A percentile compares a stretch with the other conserved stretches of the same genome.
Conservation (phyloP, 352 stramenopile genomes). For the Pythium dissotocum region DNA sequence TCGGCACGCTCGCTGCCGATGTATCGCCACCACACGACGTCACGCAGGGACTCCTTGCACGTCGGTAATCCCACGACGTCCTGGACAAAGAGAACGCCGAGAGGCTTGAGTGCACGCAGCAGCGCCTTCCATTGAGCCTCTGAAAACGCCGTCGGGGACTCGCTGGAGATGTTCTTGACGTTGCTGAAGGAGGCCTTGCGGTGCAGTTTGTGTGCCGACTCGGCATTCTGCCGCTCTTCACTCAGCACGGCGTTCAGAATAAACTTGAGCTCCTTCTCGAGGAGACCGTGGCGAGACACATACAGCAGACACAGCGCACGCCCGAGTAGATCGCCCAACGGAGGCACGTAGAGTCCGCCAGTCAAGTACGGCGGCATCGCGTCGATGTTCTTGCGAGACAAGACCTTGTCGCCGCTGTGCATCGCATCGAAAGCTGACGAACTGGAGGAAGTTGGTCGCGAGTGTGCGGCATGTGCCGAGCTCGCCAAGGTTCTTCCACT, state of each 20-base stretch:
- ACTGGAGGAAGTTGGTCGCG: constrained; percentile 3
- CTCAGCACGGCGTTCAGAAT: constrained; percentile 65
- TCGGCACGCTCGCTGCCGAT: constrained; percentile 73
- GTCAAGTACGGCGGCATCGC: constrained; percentile 57
- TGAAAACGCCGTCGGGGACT: constrained; percentile 50
- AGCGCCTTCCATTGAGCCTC: constrained; percentile 74
- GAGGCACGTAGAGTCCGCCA: constrained; percentile 49
- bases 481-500: neutral
- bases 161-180: constrained; percentile 30
- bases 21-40: constrained; percentile 89
- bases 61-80: constrained; percentile 87
- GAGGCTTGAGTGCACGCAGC: constrained; percentile 58
- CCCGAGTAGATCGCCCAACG: constrained; percentile 72
- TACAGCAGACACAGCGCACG: constrained; percentile 86
- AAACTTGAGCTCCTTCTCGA: constrained; percentile 85
- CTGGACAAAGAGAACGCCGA: constrained; percentile 83
- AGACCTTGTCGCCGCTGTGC: constrained; percentile 19
- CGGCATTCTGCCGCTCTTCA: constrained; percentile 33
- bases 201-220: constrained; percentile 20
- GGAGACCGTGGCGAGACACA: constrained; percentile 86
- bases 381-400: constrained; percentile 19
- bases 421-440: neutral
- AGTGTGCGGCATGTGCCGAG: neutral
- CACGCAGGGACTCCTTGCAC: constrained; percentile 86
- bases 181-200: constrained; percentile 37